phyloP scores from a whole-genome alignment of 345 rosid species.

The Excoecaria agallocha region DNA sequence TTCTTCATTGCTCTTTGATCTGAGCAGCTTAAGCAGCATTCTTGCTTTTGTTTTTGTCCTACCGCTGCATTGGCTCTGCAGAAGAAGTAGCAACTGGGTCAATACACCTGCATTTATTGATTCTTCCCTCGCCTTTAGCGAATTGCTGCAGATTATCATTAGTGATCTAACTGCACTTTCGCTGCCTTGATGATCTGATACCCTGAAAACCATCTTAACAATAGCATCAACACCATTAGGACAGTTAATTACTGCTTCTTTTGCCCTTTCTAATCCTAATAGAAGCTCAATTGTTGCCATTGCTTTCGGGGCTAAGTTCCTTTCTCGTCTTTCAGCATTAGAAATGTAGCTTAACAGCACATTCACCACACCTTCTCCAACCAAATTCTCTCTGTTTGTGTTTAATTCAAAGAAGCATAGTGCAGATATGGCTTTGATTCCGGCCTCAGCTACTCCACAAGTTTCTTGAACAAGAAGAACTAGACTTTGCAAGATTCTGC shows the following conservation, averaged over 20 bases:
- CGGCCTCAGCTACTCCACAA: constrained; percentile 28
- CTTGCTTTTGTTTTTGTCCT: constrained; percentile 52
- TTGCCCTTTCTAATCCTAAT: constrained; percentile 30
- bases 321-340: constrained; percentile 29
- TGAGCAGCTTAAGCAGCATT: constrained; percentile 47
- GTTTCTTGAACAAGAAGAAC: constrained; percentile 27
- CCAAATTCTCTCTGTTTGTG: constrained; percentile 35
- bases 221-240: constrained; percentile 37
- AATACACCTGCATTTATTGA: constrained; percentile 46
- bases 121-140: constrained; percentile 46
- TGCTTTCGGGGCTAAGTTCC: constrained; percentile 30
- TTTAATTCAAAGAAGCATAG: constrained; percentile 39
- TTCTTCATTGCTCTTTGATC: constrained; percentile 40
- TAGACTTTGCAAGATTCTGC: constrained; percentile 21
- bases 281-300: constrained; percentile 43
- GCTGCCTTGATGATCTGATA: constrained; percentile 57
- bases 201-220: constrained; percentile 59
- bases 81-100: constrained; percentile 46
- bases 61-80: constrained; percentile 59
- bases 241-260: constrained; percentile 32
- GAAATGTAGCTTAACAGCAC: constrained; percentile 37
- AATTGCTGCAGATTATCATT: constrained; percentile 39
- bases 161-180: constrained; percentile 50
- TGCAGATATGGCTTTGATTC: constrained; percentile 42
- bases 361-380: constrained; percentile 30